These are phyloP conservation scores for Penicillium diatomitis DNA, from an alignment of 495 filamentous ascomycete species.

Conservation along the genomic window DNA sequence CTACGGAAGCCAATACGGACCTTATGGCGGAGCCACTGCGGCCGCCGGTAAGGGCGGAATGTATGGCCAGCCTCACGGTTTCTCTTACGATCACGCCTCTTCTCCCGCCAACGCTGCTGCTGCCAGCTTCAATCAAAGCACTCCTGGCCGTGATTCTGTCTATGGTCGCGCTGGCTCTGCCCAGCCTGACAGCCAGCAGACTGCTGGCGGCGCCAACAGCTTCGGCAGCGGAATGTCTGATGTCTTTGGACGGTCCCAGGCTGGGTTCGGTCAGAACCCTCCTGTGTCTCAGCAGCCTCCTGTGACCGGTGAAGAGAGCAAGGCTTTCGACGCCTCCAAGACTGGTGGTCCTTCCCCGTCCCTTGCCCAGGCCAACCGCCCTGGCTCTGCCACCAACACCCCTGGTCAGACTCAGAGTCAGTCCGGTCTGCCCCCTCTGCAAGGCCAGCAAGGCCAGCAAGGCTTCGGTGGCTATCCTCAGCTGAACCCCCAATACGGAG, in stretches of 20 bases:
- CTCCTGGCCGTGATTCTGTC: slow-evolving; percentile 61
- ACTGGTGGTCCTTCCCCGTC: slow-evolving; percentile 75
- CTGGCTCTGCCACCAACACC: slow-evolving; percentile 75
- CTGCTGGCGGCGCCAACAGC: slow-evolving; percentile 47
- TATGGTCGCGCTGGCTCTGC: slow-evolving; percentile 69
- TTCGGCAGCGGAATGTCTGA: slow-evolving; percentile 68
- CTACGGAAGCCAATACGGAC: slow-evolving; percentile 63
- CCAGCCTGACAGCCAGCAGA: slow-evolving; percentile 60
- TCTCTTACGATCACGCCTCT: slow-evolving; percentile 71
- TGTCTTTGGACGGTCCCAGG: slow-evolving; percentile 61
- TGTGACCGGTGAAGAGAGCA: slow-evolving; percentile 59
- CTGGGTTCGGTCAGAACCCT: slow-evolving; percentile 60
- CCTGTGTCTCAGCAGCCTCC: slow-evolving; percentile 55
- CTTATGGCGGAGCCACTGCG: slow-evolving; percentile 43
- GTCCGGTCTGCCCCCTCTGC: slow-evolving; percentile 62
- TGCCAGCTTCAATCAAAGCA: slow-evolving; percentile 57
- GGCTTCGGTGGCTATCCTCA: slow-evolving; percentile 72
- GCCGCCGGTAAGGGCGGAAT: slow-evolving; percentile 52
- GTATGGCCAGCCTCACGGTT: slow-evolving; percentile 72
- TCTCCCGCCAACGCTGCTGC: slow-evolving; percentile 57
- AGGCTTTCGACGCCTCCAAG: slow-evolving; percentile 69
- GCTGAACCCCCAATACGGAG: slow-evolving; percentile 62
- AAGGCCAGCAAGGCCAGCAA: slow-evolving; percentile 57
- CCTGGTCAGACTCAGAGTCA: slow-evolving; percentile 51
- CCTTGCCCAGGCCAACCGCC: slow-evolving; percentile 66